Evolutionary conservation across 2,329 filamentous ascomycete species (phyloP).

Genomic region (Fusarium setosum): DNA sequence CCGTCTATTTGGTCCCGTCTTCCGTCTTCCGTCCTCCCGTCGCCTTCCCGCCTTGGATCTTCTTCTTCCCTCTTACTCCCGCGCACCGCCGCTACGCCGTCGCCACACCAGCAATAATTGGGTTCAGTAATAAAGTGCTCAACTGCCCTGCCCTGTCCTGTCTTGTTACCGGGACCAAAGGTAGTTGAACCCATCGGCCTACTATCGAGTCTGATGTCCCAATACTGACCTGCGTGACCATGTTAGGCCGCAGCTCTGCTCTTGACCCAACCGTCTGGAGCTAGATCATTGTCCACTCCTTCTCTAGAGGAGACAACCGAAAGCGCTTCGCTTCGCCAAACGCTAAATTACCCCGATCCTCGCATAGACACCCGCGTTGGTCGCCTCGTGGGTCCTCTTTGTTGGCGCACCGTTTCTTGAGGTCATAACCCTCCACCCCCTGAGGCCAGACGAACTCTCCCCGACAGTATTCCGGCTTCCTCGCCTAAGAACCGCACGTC

Average conservation of each 20-base stretch:
- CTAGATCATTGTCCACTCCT: conserved; percentile 27
- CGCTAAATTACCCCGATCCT: conserved; percentile 36
- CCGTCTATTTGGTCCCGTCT: conserved; percentile 31
- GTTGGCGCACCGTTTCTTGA: conserved; percentile 20
- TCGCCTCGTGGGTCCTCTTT: conserved; percentile 29
- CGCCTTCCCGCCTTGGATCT: conserved; percentile 39
- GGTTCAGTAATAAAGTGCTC: conserved; percentile 21
- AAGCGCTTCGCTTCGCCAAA: conserved; percentile 31
- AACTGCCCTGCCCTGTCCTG: conserved; percentile 14
- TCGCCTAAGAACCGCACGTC: conserved; percentile 9
- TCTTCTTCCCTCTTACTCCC: conserved; percentile 40
- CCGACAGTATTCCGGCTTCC: conserved; percentile 5
- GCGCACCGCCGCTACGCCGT: conserved; percentile 38
- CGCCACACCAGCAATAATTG: conserved; percentile 34
- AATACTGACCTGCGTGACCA: conserved; percentile 32
- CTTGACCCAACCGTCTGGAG: background rate
- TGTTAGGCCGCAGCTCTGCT: conserved; percentile 32
- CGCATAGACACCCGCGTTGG: conserved; percentile 31
- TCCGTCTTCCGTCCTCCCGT: conserved; percentile 41
- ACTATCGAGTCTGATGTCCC: conserved; percentile 15
- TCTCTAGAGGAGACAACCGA: conserved; percentile 29
- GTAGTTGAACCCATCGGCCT: background rate
- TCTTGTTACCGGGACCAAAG: background rate
- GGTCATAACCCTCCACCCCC: conserved; percentile 27
- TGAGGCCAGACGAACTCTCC: conserved; percentile 23